Conservation (phyloP, 495 filamentous ascomycete genomes). For the Trichoderma parareesei region DNA sequence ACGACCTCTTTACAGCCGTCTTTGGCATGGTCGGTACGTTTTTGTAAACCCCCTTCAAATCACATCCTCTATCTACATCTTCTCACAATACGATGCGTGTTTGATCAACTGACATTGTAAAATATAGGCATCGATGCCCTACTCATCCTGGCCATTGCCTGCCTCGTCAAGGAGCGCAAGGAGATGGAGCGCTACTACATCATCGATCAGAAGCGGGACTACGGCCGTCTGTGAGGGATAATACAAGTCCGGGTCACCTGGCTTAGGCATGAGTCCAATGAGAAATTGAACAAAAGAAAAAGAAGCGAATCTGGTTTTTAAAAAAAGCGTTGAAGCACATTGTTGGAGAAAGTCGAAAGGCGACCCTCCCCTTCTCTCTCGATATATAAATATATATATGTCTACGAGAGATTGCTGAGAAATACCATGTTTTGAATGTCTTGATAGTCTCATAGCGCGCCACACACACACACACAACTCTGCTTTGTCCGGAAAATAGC, state of each 20-base stretch:
- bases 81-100: background rate
- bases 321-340: too few species aligned
- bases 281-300: background rate
- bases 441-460: background rate
- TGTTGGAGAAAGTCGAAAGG: too few species aligned
- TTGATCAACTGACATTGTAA: background rate
- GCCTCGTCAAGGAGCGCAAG: constrained; percentile 63
- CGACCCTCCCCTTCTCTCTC: background rate
- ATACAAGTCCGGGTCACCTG: background rate
- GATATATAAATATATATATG: too few species aligned
- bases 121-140: constrained; percentile 46
- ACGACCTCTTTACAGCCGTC: constrained; percentile 63
- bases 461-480: too few species aligned
- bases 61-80: too few species aligned
- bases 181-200: constrained; percentile 61
- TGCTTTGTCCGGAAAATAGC: too few species aligned
- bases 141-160: constrained; percentile 56
- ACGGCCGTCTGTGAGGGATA: constrained; percentile 22
- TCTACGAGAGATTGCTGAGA: too few species aligned
- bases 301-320: too few species aligned
- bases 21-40: constrained; percentile 62
- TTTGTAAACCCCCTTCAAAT: background rate
- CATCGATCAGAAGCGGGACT: constrained; percentile 64
- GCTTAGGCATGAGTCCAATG: background rate
- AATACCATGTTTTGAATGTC: background rate